Conservation (phyloP, 108 stramenopile species). For the Asterionellopsis glacialis region DNA sequence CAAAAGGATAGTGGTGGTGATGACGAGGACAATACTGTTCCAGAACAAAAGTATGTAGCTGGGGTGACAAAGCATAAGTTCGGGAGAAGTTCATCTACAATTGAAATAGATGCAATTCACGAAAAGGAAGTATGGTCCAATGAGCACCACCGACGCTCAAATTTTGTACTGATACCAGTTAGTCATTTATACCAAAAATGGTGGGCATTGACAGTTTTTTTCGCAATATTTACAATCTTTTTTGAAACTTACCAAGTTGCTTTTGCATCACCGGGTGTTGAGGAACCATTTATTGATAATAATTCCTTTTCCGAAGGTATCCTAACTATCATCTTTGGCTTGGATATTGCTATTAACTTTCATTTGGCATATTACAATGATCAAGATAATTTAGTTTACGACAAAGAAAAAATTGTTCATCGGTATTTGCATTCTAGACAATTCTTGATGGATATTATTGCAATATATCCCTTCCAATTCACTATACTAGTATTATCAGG, state of each 20-base stretch:
- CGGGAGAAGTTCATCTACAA: too few species aligned
- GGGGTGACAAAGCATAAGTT: too few species aligned
- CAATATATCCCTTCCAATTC: conserved; percentile 50
- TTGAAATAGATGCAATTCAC: too few species aligned
- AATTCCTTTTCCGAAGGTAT: conserved; percentile 13
- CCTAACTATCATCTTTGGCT: conserved; percentile 14
- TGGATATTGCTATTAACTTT: conserved; percentile 37
- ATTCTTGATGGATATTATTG: conserved; percentile 51
- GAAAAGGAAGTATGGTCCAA: background rate
- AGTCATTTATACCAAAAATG: conserved; percentile 19
- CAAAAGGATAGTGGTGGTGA: too few species aligned
- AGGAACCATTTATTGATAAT: background rate
- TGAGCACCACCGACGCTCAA: background rate
- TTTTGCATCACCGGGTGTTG: conserved; percentile 13
- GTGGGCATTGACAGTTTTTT: conserved; percentile 30
- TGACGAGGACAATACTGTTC: too few species aligned
- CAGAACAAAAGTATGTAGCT: too few species aligned
- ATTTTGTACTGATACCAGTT: conserved; percentile 21
- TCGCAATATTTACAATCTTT: conserved; percentile 29
- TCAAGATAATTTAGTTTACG: conserved; percentile 18
- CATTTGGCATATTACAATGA: conserved; percentile 33
- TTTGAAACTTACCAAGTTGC: conserved; percentile 34
- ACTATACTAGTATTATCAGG: conserved; percentile 28
- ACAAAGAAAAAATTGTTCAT: conserved; percentile 14
- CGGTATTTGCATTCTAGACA: conserved; percentile 15